Evolutionary conservation across 257 asterid genomes (phyloP).

Genomic region (Coffea canephora): DNA sequence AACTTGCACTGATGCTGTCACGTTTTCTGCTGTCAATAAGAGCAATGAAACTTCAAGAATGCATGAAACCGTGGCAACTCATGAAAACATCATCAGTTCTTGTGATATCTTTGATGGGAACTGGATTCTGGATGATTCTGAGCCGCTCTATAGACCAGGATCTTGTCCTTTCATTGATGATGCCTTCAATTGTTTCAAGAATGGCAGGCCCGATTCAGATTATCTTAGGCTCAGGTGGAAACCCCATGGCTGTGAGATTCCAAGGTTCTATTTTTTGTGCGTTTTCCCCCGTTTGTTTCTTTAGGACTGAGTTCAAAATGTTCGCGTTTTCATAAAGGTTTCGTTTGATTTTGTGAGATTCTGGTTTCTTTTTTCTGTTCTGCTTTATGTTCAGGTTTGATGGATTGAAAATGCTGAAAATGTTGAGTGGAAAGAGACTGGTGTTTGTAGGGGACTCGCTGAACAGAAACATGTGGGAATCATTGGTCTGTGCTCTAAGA

Average conservation of each 20-base stretch:
- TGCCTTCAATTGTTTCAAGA: slow-evolving; percentile 59
- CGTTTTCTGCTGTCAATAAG: neutral
- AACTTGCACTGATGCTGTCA: slow-evolving; percentile 15
- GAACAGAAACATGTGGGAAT: slow-evolving; percentile 75
- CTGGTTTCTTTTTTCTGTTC: neutral
- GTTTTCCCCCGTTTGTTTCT: neutral
- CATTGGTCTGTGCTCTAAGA: slow-evolving; percentile 50
- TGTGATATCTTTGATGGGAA: slow-evolving; percentile 54
- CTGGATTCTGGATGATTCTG: slow-evolving; percentile 40
- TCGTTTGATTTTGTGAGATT: too few species aligned
- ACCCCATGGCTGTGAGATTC: slow-evolving; percentile 51
- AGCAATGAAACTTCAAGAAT: neutral
- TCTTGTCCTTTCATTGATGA: slow-evolving; percentile 50
- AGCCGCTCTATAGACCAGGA: slow-evolving; percentile 44
- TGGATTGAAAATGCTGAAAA: slow-evolving; percentile 50
- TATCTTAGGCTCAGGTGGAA: slow-evolving; percentile 50
- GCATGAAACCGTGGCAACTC: slow-evolving; percentile 3
- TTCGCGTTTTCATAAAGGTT: neutral
- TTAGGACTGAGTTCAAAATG: neutral
- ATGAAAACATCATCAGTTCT: neutral
- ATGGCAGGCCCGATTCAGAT: slow-evolving; percentile 51
- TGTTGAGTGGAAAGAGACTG: slow-evolving; percentile 51
- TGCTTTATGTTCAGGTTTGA: slow-evolving; percentile 36
- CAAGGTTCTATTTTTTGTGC: slow-evolving; percentile 36
- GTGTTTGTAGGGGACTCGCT: slow-evolving; percentile 71